These are phyloP conservation scores for Malus hybrid DNA, from an alignment of 331 rosid species.

Conservation along the genomic window DNA sequence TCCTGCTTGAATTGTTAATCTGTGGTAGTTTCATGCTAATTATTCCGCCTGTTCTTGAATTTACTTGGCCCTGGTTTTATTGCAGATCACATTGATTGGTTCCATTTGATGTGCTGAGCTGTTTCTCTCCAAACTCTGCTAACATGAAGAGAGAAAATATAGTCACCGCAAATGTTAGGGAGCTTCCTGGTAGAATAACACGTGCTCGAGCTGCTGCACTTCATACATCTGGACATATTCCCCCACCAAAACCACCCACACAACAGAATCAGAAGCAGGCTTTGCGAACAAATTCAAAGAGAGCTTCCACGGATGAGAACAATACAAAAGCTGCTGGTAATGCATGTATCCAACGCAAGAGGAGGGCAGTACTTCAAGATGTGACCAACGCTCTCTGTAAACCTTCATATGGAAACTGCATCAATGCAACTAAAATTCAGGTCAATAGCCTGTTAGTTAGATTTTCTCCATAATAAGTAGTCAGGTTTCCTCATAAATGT, in stretches of 20 bases:
- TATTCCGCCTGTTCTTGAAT: neutral
- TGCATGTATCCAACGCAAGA: slow-evolving; percentile 37
- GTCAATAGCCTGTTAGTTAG: slow-evolving; percentile 21
- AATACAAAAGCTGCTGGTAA: slow-evolving; percentile 21
- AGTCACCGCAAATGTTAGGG: slow-evolving; percentile 21
- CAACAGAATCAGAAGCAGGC: slow-evolving; percentile 33
- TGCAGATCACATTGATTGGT: slow-evolving; percentile 23
- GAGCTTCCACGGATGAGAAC: slow-evolving; percentile 27
- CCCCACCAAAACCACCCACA: slow-evolving; percentile 35
- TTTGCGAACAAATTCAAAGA: slow-evolving; percentile 34
- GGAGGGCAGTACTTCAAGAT: slow-evolving; percentile 64
- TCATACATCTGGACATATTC: slow-evolving; percentile 38
- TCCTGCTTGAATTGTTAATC: neutral
- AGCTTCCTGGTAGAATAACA: slow-evolving; percentile 55
- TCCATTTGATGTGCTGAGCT: slow-evolving; percentile 1
- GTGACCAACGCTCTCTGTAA: slow-evolving; percentile 55
- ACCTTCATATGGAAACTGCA: slow-evolving; percentile 35
- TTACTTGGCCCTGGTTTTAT: slow-evolving; percentile 12
- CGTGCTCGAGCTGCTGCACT: slow-evolving; percentile 72
- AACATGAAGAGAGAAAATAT: slow-evolving; percentile 60
- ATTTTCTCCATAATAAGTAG: too few species aligned
- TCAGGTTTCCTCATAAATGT: neutral
- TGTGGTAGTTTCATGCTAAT: neutral
- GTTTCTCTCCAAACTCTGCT: slow-evolving; percentile 31
- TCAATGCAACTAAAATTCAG: slow-evolving; percentile 53